Evolutionary conservation across 108 stramenopile genomes (phyloP), one percentile per base, ranked within the genome.

Genomic region (Pseudonitzschia multistriata): DNA sequence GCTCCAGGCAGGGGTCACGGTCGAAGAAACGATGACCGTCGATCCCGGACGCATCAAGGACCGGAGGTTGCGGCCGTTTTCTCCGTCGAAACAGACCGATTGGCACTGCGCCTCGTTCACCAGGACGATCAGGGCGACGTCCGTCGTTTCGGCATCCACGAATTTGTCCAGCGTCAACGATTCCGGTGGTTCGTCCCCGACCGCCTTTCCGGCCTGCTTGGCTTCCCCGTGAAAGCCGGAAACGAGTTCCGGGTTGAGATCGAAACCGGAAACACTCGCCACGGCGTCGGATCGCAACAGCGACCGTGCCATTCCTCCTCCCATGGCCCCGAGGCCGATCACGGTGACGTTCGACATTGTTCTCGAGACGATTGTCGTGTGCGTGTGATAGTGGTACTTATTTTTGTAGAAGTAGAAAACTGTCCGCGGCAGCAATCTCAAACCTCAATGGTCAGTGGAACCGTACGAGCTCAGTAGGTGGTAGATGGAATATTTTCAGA

Each of bases 251-350:
- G 34, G 35, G 42, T 74, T 63, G 11, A 71, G 73, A 66, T 89
- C 87, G 66, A 73, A 89, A 13, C 82, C 88, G 5, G 76, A 34
- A 14, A 89, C 76, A 15, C 36, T 24, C 25, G 29, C 37, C 50
- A 72, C 72, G 31, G 78, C 49, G 6, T 68, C 50, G 28, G 83
- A 82, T 30, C 77, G 69, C 56, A 87, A 62, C 30, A 89, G 81
- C 13, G 86, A 78, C 5, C 88, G 84, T 36, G 87, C 90, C 86
- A 91, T 91, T 22, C 88, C 88, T 27, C 83, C 82, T 36, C 90
- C 90, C 90, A 91, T 91, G 70, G 90, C 87, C 15, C 85, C 85
- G 47, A 89, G 72, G 14, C 73, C 73, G 49, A 74, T 53, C 11
- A 74, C 73, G 1, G 45, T 40, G 14, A 74, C 73, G 24, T 66